Evolutionary conservation across 2,329 filamentous ascomycete species (phyloP).

Genomic region (Rhytidhysteron rufulum): DNA sequence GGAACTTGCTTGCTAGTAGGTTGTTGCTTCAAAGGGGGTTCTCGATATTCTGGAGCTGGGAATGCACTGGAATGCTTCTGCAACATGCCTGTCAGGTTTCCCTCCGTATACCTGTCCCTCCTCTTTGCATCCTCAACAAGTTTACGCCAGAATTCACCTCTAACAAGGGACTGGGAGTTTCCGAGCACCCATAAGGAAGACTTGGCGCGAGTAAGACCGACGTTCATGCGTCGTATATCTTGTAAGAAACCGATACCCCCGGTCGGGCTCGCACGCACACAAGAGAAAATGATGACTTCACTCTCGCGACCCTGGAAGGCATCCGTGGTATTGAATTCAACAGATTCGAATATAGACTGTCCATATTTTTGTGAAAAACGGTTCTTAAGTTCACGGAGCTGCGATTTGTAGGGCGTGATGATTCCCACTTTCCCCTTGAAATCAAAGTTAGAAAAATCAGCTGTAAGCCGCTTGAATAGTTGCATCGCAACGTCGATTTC

Average conservation of each 20-base stretch:
- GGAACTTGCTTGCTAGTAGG: conserved; percentile 1
- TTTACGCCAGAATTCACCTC: conserved; percentile 87
- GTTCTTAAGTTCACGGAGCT: conserved; percentile 73
- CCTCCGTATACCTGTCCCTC: conserved; percentile 73
- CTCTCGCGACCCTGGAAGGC: conserved; percentile 96
- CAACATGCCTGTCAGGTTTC: conserved; percentile 55
- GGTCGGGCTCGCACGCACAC: conserved; percentile 86
- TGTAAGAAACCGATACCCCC: conserved; percentile 98
- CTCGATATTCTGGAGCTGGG: conserved; percentile 19
- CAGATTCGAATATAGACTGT: conserved; percentile 66
- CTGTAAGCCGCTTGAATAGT: conserved; percentile 74
- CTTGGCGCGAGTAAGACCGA: conserved; percentile 93
- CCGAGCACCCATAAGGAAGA: conserved; percentile 95
- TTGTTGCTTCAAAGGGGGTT: conserved; percentile 10
- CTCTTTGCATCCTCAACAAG: conserved; percentile 76
- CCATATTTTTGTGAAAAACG: conserved; percentile 73
- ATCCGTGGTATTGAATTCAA: conserved; percentile 99
- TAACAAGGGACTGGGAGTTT: conserved; percentile 78
- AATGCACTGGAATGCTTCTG: conserved; percentile 47
- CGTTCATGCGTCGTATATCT: conserved; percentile 98
- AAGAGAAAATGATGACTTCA: conserved; percentile 98
- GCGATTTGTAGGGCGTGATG: conserved; percentile 96
- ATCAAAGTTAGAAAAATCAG: conserved; percentile 65
- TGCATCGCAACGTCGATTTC: conserved; percentile 84
- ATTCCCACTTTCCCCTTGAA: conserved; percentile 86